Conservation (phyloP, 208 protist species). For the Herpetomonas muscarum region DNA sequence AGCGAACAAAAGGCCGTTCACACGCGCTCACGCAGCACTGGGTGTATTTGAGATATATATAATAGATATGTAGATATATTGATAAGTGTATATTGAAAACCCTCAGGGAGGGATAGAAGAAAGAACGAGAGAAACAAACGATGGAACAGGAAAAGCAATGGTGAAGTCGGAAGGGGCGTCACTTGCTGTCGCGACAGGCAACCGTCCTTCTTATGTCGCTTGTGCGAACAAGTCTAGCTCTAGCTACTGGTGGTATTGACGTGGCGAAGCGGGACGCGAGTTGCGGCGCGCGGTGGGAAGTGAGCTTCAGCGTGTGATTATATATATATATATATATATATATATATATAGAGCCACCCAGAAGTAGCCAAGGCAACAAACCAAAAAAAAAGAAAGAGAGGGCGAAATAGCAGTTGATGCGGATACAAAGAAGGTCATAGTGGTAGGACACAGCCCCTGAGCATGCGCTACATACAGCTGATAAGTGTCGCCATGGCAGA, state of each 20-base stretch:
- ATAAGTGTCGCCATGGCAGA: too few species aligned
- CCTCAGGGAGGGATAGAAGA: neutral
- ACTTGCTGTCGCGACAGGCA: neutral
- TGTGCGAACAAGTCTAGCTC: too few species aligned
- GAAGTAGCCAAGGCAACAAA: slow-evolving; percentile 10
- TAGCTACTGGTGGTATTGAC: too few species aligned
- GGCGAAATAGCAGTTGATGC: slow-evolving; percentile 6
- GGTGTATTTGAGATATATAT: neutral
- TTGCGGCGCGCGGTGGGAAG: too few species aligned
- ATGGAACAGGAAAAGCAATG: neutral
- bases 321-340: too few species aligned
- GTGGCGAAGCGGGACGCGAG: too few species aligned
- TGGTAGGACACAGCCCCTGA: neutral
- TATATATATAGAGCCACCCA: slow-evolving; percentile 10
- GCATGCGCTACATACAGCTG: neutral
- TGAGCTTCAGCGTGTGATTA: too few species aligned
- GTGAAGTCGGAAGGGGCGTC: neutral
- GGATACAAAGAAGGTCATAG: neutral
- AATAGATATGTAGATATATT: slow-evolving; percentile 3
- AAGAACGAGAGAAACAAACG: neutral
- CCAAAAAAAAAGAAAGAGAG: slow-evolving; percentile 2
- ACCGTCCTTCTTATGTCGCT: neutral
- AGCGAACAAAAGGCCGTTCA: neutral
- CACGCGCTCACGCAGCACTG: neutral
- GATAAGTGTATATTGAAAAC: neutral